Base-by-base conservation (phyloP, 768 basidiomycete species). In the Hericium alpestre region DNA sequence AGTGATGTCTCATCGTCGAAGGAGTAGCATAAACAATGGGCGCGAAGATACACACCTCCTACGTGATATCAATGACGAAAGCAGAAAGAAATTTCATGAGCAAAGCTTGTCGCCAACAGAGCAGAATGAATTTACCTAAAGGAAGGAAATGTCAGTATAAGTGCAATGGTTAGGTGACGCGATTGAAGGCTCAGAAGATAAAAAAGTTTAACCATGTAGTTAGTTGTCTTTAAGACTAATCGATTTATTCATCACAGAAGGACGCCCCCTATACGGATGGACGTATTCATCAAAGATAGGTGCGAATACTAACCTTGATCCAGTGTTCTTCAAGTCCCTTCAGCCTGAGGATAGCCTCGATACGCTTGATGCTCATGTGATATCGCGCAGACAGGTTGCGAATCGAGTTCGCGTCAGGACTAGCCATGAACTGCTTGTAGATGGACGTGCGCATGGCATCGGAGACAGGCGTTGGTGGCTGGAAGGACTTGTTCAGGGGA, bases 181-280 rank as follows among this genome's bases (percentile, higher is more conserved):
- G 48, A 54, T 53, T 22, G 52, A 58, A 59, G 58, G 38, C 38
- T 71, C 70, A 72, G 69, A 72, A 72, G 70, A 66, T 69, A 74
- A 70, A 69, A 56, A 58, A 64, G 66, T 81, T 73, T 81, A 89
- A 90, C 86, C 88, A 89, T 80, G 72, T 69, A 60, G 61, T 60
- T 69, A 60, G 61, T 60, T 65, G 85, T 90, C 90, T 90, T 85
- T 70, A 91, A 91, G 90, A 94, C 90, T 93, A 94, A 94, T 93
- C 92, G 86, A 78, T 79, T 71, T 61, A 71, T 70, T 71, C 78
- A 78, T 82, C 85, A 83, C 79, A 55, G 47, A 62, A 58, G 46
- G 72, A 72, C 67, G 65, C n/a, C 62, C 51, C 51, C 49, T 39
- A 63, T 49, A 64, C 60, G 59, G 59, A 53, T 25, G 59, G 59